phyloP scores from a whole-genome alignment of 2,329 filamentous ascomycete genomes.

The Didymella sp. region DNA sequence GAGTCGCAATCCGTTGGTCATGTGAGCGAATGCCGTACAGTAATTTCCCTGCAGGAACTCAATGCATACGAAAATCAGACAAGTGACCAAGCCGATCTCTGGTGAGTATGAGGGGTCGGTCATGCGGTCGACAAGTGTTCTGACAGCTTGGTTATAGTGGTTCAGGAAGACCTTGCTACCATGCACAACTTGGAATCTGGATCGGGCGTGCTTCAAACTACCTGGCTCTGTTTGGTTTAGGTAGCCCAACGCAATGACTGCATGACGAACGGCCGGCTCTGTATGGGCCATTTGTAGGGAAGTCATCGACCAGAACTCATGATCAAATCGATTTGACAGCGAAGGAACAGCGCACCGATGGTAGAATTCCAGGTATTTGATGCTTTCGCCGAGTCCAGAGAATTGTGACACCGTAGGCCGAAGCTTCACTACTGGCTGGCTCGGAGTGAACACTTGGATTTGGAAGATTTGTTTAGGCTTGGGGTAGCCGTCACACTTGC shows the following conservation, averaged over 20 bases:
- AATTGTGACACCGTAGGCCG: conserved; percentile 11
- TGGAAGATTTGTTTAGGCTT: conserved; percentile 5
- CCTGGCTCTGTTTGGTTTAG: conserved; percentile 37
- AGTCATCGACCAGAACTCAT: conserved; percentile 53
- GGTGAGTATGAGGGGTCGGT: conserved; percentile 43
- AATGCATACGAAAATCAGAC: conserved; percentile 54
- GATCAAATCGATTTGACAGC: conserved; percentile 44
- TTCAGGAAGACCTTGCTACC: conserved; percentile 40
- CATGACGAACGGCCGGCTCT: conserved; percentile 54
- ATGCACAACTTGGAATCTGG: conserved; percentile 3
- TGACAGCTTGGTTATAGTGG: conserved; percentile 55
- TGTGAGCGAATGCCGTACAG: conserved; percentile 50
- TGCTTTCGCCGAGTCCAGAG: conserved; percentile 23
- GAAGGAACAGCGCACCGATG: conserved; percentile 46
- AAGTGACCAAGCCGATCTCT: conserved; percentile 51
- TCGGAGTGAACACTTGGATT: conserved; percentile 2
- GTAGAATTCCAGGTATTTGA: conserved; percentile 52
- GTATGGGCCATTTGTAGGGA: conserved; percentile 52
- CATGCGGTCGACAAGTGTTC: conserved; percentile 42
- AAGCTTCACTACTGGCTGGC: neutral
- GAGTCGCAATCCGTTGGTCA: conserved; percentile 55
- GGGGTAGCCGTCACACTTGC: conserved; percentile 40
- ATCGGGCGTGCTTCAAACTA: conserved; percentile 31
- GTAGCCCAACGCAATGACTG: conserved; percentile 53
- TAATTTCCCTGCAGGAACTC: conserved; percentile 55